Base-by-base conservation (phyloP, 768 basidiomycete species). In the Boletus vinaceobasis region DNA sequence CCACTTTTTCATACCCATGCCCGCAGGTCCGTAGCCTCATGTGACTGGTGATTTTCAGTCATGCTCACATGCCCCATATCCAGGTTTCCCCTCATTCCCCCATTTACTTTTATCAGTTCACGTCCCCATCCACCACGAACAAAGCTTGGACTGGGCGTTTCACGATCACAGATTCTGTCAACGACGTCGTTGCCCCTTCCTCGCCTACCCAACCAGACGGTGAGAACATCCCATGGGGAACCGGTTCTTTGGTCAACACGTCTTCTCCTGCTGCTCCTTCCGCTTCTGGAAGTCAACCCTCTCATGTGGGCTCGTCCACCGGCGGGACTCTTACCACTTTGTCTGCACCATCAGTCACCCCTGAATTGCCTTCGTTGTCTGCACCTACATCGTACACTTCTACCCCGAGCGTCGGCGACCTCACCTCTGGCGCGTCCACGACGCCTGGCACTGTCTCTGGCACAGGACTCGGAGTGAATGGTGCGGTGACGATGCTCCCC, bases 61-160 rank as follows among this genome's bases (percentile, higher is more conserved):
- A 13, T 42, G 38, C n/a, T 47, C 50, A 53, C 50, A 27, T 47
- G 11, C 10, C 19, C 23, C 21, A 31, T 35, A 14, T 47, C 48
- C 7, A 87, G 85, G 87, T 91, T 37, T 73, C 72, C 19, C 79
- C 81, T 19, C 75, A 86, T 68, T 76, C 89, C 2, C 64, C 82
- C 36, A 83, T 91, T 59, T 92, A 90, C 74, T 92, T 91, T 75
- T 89, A 89, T 70, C 87, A 90, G 63, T 91, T 88, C 75, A 74
- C 80, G 15, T 70, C 81, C 1, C 71, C 78, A 0, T 62, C 57
- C 7, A 64, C 80, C 1, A 1, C 70, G 36, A 65, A 63, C 46
- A 76, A 74, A 65, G 59, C 63, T 23, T 93, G 90, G 90, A 88
- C 88, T 2, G 83, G 81, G 15, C 86, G 90, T 23, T 92, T 90